Percentiles rank a stretch among this genome's conserved stretches.
phyloP scores from a whole-genome alignment of 202 grass and related monocot species.

The Panicum virgatum region DNA sequence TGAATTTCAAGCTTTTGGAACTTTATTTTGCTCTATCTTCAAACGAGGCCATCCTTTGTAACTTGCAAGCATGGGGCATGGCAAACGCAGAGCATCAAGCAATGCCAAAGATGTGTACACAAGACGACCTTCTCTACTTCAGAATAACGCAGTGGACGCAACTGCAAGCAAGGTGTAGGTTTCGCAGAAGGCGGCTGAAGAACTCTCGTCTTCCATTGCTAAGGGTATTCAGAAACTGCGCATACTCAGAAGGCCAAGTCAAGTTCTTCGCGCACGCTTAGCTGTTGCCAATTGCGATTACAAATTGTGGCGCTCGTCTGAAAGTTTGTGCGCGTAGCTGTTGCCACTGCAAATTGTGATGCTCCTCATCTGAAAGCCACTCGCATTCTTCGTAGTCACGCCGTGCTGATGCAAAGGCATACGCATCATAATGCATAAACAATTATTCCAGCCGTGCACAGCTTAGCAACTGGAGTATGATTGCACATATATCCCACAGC shows the following conservation, averaged over 20 bases:
- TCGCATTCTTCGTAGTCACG: slow-evolving; percentile 49
- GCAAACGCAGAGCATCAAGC: slow-evolving; percentile 17
- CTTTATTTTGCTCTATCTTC: slow-evolving; percentile 15
- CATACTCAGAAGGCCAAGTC: neutral
- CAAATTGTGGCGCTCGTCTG: neutral
- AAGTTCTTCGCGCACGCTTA: slow-evolving; percentile 13
- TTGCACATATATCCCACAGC: slow-evolving; percentile 22
- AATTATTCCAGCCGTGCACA: slow-evolving; percentile 53
- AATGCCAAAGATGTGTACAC: neutral
- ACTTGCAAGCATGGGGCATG: slow-evolving; percentile 29
- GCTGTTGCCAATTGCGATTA: slow-evolving; percentile 8
- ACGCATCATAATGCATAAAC: slow-evolving; percentile 41
- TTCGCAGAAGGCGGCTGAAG: slow-evolving; percentile 16
- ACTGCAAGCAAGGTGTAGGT: slow-evolving; percentile 26
- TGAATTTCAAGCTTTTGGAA: slow-evolving; percentile 6
- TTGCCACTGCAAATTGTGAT: slow-evolving; percentile 39
- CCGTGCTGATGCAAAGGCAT: slow-evolving; percentile 41
- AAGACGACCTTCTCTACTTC: neutral
- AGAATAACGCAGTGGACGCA: slow-evolving; percentile 33
- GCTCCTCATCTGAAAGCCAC: slow-evolving; percentile 39
- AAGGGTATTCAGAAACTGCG: neutral
- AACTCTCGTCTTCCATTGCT: neutral
- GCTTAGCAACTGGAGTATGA: slow-evolving; percentile 48
- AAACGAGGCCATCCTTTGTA: slow-evolving; percentile 15
- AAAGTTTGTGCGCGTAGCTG: slow-evolving; percentile 19